A percentile compares a stretch with the other conserved stretches of the same genome.
phyloP scores from a whole-genome alignment of 2,329 filamentous ascomycete genomes.

The Calcarisporium arbuscula region DNA sequence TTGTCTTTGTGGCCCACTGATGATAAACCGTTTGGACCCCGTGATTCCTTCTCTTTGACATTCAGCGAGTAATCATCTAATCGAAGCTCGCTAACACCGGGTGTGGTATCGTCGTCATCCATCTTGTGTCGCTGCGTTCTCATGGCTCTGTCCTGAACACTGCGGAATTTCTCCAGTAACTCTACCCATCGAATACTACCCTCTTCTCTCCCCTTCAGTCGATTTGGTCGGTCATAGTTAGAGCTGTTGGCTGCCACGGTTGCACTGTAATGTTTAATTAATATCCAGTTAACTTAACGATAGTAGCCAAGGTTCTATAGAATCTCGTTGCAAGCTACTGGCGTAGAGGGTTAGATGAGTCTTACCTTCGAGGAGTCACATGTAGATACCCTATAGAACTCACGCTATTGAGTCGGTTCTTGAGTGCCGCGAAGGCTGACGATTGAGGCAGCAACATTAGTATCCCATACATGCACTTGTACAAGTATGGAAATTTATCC shows the following conservation, averaged over 20 bases:
- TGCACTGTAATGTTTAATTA: conserved; percentile 27
- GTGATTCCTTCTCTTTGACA: conserved; percentile 38
- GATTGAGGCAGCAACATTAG: conserved; percentile 98
- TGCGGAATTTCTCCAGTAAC: conserved; percentile 88
- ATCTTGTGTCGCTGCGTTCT: conserved; percentile 56
- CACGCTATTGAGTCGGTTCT: conserved; percentile 94
- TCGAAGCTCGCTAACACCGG: conserved; percentile 35
- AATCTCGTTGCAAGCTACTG: no score
- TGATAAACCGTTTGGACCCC: conserved; percentile 27
- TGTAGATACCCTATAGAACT: conserved; percentile 95
- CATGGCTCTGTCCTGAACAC: conserved; percentile 79
- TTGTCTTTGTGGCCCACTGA: conserved; percentile 45
- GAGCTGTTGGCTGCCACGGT: conserved; percentile 43
- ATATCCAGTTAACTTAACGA: no score
- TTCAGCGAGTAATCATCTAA: conserved; percentile 33
- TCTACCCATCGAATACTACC: conserved; percentile 85
- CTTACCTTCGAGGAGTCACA: conserved; percentile 70
- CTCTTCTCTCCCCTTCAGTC: conserved; percentile 78
- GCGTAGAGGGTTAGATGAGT: conserved; percentile 24
- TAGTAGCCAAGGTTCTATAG: no score
- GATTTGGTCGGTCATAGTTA: conserved; percentile 65
- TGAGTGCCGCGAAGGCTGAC: conserved; percentile 90
- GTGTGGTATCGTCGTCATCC: conserved; percentile 42
- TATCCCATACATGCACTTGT: conserved; percentile 95
- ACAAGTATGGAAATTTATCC: conserved; percentile 88